Base-by-base conservation (phyloP, 2,329 filamentous ascomycete genomes). In the Furcasterigmium furcatum region DNA sequence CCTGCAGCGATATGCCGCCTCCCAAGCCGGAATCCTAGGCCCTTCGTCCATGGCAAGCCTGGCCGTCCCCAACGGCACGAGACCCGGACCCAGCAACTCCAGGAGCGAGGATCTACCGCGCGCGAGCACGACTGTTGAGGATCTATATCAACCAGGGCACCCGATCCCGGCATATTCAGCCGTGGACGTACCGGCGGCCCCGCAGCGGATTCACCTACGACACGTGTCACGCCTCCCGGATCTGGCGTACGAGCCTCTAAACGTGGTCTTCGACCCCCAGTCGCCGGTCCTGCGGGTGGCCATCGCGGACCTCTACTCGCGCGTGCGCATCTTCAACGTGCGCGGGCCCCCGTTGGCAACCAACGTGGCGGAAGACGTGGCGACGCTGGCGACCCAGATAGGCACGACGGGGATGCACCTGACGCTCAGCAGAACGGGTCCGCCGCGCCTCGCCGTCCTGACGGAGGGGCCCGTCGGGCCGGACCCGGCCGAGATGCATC, bases 181-280 rank as follows among this genome's bases (percentile, higher is more conserved):
- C 10, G 32, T 41, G 8, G 21, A 21, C 9, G 32, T 50, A 7
- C 32, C 46, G 9, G 14, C 34, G 5, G 30, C 44, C 1, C 44
- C 44, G 2, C 35, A 43, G 10, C 20, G 34, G 5, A 48, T 45
- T 20, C 42, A 14, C 18, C 44, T 51, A 9, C 45, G 19, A 2
- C 49, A 51, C 14, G 29, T 49, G 2, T 44, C 49, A 22, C 13
- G 49, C 4, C 14, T 47, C 18, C 46, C 49, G 44, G 42, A 44
- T 7, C 36, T 51, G 1, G 49, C 45, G 20, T 49, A 45, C 9
- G 49, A 51, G 27, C 42, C 45, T 1, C 44, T 45, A 1, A 44
- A 47, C 12, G 27, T 51, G 13, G 42, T n/a, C 5, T 51, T 51
- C 36, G 38, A 42, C 34, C 36, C 49, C 4, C 21, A 16, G 14